Base-by-base conservation (phyloP, 1,139 yeast genomes). In the Hanseniaspora gamundiae region DNA sequence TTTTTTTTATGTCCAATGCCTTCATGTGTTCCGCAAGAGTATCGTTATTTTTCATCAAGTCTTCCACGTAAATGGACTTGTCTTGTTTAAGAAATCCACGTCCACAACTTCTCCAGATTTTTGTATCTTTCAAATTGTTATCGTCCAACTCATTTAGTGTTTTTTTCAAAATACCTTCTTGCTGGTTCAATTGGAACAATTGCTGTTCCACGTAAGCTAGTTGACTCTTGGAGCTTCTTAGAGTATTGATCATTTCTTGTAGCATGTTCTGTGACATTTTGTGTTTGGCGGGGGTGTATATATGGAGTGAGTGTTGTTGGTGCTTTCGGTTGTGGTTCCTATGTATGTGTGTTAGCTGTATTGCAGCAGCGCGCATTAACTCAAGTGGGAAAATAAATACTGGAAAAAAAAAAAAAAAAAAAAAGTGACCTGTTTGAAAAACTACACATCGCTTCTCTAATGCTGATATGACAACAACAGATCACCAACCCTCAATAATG, bases 41-140 rank as follows among this genome's bases (percentile, higher is more conserved):
- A 42, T 64, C 62, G 50, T 74, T 74, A 52, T 83, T 87, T 17
- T 61, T 57, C 28, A 65, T 58, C 38, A 84, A 63, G 41, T 70
- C 70, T 14, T 60, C 56, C 44, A 73, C 60, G 59, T 84, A 83
- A 2, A 66, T 68, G 21, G 71, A 66, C 28, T 64, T 62, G 39
- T 59, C 61, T 33, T 61, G 62, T 35, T 55, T 42, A 9, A 81
- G 64, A 57, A 80, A 82, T 49, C 86, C 76, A 62, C 82, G 82
- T 20, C 95, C 95, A 27, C 85, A 74, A 2, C 94, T 86, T 57
- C 84, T 78, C 93, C 94, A 87, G 4, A 87, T 88, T 2, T 60
- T 58, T 19, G 76, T 60, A 4, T 54, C 56, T 11, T 57, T 57
- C 19, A 62, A 30, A n/a, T 7, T 4, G 19, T 17, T 60, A 43